A percentile compares a stretch with the other conserved stretches of the same genome.
These are phyloP conservation scores for Dictyostelium capitatum DNA, from an alignment of 78 protist genomes.

Conservation along the genomic window DNA sequence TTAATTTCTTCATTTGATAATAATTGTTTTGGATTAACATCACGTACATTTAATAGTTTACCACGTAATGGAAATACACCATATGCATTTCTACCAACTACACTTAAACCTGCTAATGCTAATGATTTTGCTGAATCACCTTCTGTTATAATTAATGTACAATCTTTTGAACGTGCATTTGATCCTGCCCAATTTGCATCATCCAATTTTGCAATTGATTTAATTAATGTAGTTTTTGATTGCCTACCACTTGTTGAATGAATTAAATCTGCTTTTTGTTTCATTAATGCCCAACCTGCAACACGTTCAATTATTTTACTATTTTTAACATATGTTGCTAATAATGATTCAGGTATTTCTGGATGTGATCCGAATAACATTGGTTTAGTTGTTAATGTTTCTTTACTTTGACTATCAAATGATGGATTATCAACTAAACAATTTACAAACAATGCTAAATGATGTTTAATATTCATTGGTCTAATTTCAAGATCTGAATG, in stretches of 20 bases:
- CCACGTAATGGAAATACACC: conserved; percentile 99
- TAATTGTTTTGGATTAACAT: conserved; percentile 81
- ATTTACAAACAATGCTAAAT: conserved; percentile 95
- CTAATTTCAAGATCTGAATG: conserved; percentile 77
- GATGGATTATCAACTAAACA: conserved; percentile 97
- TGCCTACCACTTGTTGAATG: conserved; percentile 18
- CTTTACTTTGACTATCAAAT: conserved; percentile 99
- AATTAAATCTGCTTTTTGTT: conserved; percentile 75
- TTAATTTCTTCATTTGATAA: conserved; percentile 92
- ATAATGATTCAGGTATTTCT: conserved; percentile 24
- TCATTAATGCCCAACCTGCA: conserved; percentile 80
- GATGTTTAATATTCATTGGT: conserved; percentile 89
- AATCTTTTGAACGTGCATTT: conserved; percentile 79
- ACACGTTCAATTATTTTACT: conserved; percentile 64
- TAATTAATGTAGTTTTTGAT: conserved; percentile 33
- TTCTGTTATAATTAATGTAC: conserved; percentile 99
- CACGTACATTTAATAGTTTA: conserved; percentile 99
- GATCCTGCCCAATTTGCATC: conserved; percentile 99
- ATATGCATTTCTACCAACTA: conserved; percentile 97
- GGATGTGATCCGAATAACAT: conserved; percentile 91
- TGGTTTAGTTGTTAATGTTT: conserved; percentile 87
- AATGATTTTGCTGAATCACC: conserved; percentile 85
- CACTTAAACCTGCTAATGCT: conserved; percentile 93
- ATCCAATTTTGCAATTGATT: conserved; percentile 94
- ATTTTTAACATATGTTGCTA: conserved; percentile 33